Percentiles rank a stretch among this genome's conserved stretches.
These are phyloP conservation scores for Candida rishiriensis DNA, from an alignment of 805 yeast species.

Conservation along the genomic window DNA sequence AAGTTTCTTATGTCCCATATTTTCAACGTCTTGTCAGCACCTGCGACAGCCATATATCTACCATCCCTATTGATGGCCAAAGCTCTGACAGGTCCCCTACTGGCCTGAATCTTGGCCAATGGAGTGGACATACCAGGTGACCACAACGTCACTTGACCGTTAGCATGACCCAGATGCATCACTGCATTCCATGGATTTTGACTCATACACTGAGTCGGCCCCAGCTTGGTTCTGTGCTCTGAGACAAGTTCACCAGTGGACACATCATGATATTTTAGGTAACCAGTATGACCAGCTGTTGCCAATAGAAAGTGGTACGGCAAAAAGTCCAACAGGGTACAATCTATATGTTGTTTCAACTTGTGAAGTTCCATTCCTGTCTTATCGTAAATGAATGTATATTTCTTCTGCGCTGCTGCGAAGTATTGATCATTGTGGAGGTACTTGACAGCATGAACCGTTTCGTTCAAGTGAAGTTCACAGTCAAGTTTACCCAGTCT, in stretches of 20 bases:
- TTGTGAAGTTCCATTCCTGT: slow-evolving; percentile 90
- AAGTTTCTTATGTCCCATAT: slow-evolving; percentile 92
- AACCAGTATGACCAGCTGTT: slow-evolving; percentile 87
- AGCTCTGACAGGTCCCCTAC: slow-evolving; percentile 84
- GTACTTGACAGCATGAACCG: slow-evolving; percentile 85
- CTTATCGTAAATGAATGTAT: slow-evolving; percentile 87
- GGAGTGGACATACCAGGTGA: slow-evolving; percentile 86
- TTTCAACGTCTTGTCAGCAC: slow-evolving; percentile 78
- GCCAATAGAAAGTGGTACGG: slow-evolving; percentile 90
- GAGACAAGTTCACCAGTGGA: slow-evolving; percentile 85
- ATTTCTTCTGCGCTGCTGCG: slow-evolving; percentile 96
- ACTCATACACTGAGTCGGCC: slow-evolving; percentile 83
- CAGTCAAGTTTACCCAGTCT: slow-evolving; percentile 75
- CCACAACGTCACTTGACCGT: slow-evolving; percentile 92
- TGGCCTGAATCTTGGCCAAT: slow-evolving; percentile 71
- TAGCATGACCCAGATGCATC: slow-evolving; percentile 87
- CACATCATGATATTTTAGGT: slow-evolving; percentile 88
- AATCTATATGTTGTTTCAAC: slow-evolving; percentile 84
- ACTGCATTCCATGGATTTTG: slow-evolving; percentile 97
- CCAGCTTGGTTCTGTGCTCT: slow-evolving; percentile 81
- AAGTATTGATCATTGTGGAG: slow-evolving; percentile 89
- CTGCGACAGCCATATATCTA: slow-evolving; percentile 87
- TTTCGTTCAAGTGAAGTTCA: slow-evolving; percentile 82
- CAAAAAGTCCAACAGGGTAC: slow-evolving; percentile 75
- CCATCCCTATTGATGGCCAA: slow-evolving; percentile 90